Base-by-base conservation (phyloP, 306 rosid species). In the Glycine soja region DNA sequence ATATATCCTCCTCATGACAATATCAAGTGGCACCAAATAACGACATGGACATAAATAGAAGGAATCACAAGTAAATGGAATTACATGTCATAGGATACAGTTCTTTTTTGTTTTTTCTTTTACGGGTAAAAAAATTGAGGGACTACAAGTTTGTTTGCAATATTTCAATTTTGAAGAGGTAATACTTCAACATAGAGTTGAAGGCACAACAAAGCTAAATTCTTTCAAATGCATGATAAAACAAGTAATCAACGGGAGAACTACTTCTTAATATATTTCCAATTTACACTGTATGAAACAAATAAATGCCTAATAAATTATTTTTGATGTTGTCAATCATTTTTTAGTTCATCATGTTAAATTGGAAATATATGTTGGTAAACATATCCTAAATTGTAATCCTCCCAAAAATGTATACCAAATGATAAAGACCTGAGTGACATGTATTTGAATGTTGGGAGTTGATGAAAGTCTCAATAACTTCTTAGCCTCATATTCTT, bases 401-500 rank as follows among this genome's bases (percentile, higher is more conserved):
- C 16, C 36, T 80, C 69, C 66, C 40, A 53, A 62, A 34, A 42
- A 10, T 7, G 9, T 52, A 70, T 38, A 59, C 7, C n/a, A 46
- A 24, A 74, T 70, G 72, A 34, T 58, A 64, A 80, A 81, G 53
- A 95, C 99, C 99, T 93, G 99, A 62, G 85, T 86, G 64, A 91
- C 85, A 53, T 86, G 71, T 84, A 80, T 80, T 80, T 68, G 85
- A 61, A 67, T 68, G 78, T 75, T 82, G 81, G 79, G 79, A 30
- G 85, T 68, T 16, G 81, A 77, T 30, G 96, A 84, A 77, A 86
- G 84, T 67, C 91, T 87, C 86, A 93, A 67, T 58, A 95, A 82
- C 77, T 86, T 92, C 80, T 87, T 87, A 70, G 90, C 83, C 81
- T 93, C 90, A 18, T 76, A 88, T 80, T 93, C 92, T 82, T 91